Evolutionary conservation across 2,329 filamentous ascomycete genomes (phyloP), one percentile per base, ranked within the genome.

Genomic region (Ophiostoma ulmi): DNA sequence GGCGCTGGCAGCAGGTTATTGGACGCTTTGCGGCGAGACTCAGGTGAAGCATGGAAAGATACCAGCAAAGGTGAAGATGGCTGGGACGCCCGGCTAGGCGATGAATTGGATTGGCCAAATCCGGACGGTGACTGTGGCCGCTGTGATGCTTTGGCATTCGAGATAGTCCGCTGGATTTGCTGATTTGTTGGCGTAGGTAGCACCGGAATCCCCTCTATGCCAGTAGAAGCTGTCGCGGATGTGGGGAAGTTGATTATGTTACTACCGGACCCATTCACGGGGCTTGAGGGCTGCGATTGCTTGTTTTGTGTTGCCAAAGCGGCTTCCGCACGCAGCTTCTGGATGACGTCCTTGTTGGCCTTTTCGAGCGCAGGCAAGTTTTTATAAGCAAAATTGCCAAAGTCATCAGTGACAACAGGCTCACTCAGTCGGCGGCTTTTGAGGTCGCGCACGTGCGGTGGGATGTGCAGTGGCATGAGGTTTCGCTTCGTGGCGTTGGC

Each of bases 311-410:
- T 80, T 2, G 87, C 93, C 81, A 97, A 85, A 3, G 95, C 94
- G 2, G 95, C 94, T 79, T 98, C 94, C 31, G 94, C 93, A 13
- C 94, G 90, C 71, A 99, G 84, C 79, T 98, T 98, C 76, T 98
- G 94, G 41, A 99, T 97, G 39, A 98, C 93, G 76, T 99, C 95
- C 78, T 99, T 99, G 80, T 99, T 99, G 70, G 95, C 95, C 79
- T 97, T 98, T 76, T 98, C 95, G 22, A 99, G 84, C 26, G 98
- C 94, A 0, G 94, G 94, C 67, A 99, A 82, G 76, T 99, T 99
- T 82, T 99, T 99, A 84, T 97, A 99, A 55, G 93, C 88, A 80
- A 99, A 99, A 73, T 88, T 93, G 41, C 95, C 95, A 83, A 99
- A 99, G 78, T 99, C 96, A 78, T 99, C 95, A 0, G 90, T 86